These are phyloP conservation scores for Phytophthora podocarpi DNA, from an alignment of 352 stramenopile species.

Conservation along the genomic window DNA sequence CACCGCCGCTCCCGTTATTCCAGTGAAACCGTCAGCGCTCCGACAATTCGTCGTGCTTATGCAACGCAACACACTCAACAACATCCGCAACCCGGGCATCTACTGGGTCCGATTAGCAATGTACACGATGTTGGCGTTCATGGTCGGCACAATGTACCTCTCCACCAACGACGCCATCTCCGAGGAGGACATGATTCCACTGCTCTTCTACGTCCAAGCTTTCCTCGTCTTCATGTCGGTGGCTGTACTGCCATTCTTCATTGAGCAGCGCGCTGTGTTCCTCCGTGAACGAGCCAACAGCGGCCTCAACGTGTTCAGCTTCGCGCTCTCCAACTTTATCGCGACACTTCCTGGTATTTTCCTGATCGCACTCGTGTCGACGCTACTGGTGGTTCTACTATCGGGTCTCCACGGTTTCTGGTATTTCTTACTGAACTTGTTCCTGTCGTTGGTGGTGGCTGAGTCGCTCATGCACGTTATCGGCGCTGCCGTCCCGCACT, in stretches of 20 bases:
- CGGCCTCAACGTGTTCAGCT: conserved; percentile 75
- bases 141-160: conserved; percentile 80
- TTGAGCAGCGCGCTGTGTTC: conserved; percentile 81
- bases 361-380: conserved; percentile 68
- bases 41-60: conserved; percentile 48
- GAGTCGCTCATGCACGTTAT: conserved; percentile 86
- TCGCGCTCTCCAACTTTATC: conserved; percentile 77
- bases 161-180: conserved; percentile 49
- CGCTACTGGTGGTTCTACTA: conserved; percentile 51
- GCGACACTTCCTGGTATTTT: conserved; percentile 65
- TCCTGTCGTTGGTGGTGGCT: conserved; percentile 70
- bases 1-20: conserved; percentile 21
- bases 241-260: conserved; percentile 86
- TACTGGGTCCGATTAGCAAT: conserved; percentile 75
- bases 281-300: conserved; percentile 67
- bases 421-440: conserved; percentile 69
- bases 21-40: conserved; percentile 33
- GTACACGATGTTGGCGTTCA: conserved; percentile 77
- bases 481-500: conserved; percentile 68
- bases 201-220: conserved; percentile 88
- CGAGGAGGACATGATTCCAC: conserved; percentile 45
- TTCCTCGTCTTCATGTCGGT: conserved; percentile 92
- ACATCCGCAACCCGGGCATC: conserved; percentile 67
- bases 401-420: conserved; percentile 61
- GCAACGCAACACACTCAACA: conserved; percentile 60